A percentile compares a stretch with the other conserved stretches of the same genome.
Conservation (phyloP, 2,329 filamentous ascomycete species). For the Fusarium sp. region DNA sequence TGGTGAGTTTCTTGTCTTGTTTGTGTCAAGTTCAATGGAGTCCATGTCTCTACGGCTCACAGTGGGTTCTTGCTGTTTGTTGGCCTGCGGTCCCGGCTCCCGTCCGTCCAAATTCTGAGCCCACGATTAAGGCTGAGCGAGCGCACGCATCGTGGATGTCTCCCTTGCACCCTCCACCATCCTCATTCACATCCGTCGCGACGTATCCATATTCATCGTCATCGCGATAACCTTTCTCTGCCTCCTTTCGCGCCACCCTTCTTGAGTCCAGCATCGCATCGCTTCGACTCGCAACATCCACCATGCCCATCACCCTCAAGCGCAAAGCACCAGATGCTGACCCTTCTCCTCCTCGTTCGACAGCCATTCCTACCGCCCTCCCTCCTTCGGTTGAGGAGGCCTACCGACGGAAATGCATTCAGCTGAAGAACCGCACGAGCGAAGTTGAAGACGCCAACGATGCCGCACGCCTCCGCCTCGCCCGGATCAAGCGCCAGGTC, state of each 20-base stretch:
- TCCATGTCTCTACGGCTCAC: conserved; percentile 2
- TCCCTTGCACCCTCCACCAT: conserved; percentile 30
- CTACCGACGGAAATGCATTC: conserved; percentile 96
- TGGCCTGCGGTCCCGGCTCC: conserved; percentile 24
- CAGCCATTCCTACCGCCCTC: conserved; percentile 68
- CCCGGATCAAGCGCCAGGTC: conserved; percentile 84
- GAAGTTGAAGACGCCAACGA: conserved; percentile 96
- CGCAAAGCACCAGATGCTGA: conserved; percentile 53
- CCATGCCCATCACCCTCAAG: conserved; percentile 51
- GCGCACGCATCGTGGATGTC: conserved; percentile 6
- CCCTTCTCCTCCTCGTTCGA: conserved; percentile 45
- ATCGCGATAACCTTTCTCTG: not conserved
- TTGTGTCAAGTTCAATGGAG: conserved; percentile 2
- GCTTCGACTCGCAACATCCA: conserved; percentile 9
- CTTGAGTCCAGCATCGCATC: conserved; percentile 8
- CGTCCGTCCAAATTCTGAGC: conserved; percentile 23
- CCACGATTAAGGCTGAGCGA: conserved; percentile 25
- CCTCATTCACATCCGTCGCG: conserved; percentile 1
- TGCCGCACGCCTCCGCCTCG: conserved; percentile 80
- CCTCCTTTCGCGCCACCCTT: conserved; percentile 6
- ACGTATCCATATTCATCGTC: conserved; percentile 1
- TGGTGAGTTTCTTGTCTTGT: conserved; percentile 24
- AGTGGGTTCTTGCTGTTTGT: conserved; percentile 28
- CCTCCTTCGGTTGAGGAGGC: conserved; percentile 95
- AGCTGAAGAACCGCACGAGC: conserved; percentile 89